A percentile compares a stretch with the other conserved stretches of the same genome.
These are phyloP conservation scores for Tulasnella sp. DNA, from an alignment of 768 basidiomycete genomes.

Conservation along the genomic window DNA sequence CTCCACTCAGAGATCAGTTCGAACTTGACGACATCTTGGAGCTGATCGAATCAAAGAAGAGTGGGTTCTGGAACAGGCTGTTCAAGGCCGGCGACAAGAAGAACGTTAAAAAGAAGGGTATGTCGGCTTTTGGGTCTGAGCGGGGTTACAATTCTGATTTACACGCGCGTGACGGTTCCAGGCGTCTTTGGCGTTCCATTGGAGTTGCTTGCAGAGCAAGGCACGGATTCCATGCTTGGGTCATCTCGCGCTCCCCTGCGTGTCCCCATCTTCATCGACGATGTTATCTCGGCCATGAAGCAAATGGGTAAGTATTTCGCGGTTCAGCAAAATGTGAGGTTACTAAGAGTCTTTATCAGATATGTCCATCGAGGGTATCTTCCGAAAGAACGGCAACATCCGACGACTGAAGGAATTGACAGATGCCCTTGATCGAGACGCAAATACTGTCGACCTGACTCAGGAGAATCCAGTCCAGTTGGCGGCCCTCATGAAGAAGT, in stretches of 20 bases:
- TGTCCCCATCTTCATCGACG: constrained; percentile 97
- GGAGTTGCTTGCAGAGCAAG: constrained; percentile 91
- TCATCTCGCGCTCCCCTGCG: constrained; percentile 78
- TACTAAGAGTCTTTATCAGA: constrained; percentile 49
- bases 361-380: constrained; percentile 98
- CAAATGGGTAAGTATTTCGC: constrained; percentile 82
- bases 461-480: constrained; percentile 96
- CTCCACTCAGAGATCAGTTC: constrained; percentile 73
- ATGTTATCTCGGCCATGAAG: constrained; percentile 96
- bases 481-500: constrained; percentile 95
- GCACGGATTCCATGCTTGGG: constrained; percentile 91
- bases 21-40: constrained; percentile 93
- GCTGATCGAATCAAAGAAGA: constrained; percentile 87
- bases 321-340: constrained; percentile 20
- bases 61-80: constrained; percentile 91
- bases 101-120: constrained; percentile 68
- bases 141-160: neutral
- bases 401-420: constrained; percentile 84
- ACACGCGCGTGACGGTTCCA: constrained; percentile 37
- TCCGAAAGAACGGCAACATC: constrained; percentile 97
- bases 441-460: constrained; percentile 83
- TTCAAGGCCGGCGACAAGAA: constrained; percentile 83
- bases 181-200: constrained; percentile 93
- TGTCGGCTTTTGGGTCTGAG: constrained; percentile 39
- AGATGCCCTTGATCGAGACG: constrained; percentile 92